Evolutionary conservation across 2,329 filamentous ascomycete species (phyloP).

Genomic region (Aspergillus sp.): DNA sequence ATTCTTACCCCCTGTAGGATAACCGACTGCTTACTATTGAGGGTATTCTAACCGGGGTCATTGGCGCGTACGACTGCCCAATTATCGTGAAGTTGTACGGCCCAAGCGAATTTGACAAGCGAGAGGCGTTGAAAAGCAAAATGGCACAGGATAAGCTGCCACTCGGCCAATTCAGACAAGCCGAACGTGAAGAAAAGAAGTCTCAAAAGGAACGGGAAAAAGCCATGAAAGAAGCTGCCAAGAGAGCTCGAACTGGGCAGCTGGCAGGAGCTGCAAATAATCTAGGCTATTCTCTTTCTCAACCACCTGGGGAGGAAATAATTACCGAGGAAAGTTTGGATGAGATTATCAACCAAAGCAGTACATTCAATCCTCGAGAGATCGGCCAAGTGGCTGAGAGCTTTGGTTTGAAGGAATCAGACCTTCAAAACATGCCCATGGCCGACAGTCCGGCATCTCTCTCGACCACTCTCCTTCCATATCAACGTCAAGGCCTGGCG

Average conservation of each 20-base stretch:
- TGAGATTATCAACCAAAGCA: slow-evolving; percentile 64
- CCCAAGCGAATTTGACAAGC: slow-evolving; percentile 55
- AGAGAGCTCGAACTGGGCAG: slow-evolving; percentile 27
- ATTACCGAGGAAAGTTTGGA: slow-evolving; percentile 52
- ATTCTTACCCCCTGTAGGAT: slow-evolving; percentile 44
- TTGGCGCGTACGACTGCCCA: slow-evolving; percentile 70
- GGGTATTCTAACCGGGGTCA: slow-evolving; percentile 66
- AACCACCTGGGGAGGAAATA: slow-evolving; percentile 25
- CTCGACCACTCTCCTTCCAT: slow-evolving; percentile 69
- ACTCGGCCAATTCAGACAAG: slow-evolving; percentile 50
- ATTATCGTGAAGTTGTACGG: slow-evolving; percentile 70
- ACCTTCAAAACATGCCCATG: slow-evolving; percentile 69
- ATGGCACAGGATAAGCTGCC: slow-evolving; percentile 68
- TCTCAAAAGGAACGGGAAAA: slow-evolving; percentile 54
- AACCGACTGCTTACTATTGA: slow-evolving; percentile 63
- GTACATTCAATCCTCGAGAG: slow-evolving; percentile 66
- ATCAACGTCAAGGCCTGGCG: slow-evolving; percentile 74
- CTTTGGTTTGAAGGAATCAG: slow-evolving; percentile 69
- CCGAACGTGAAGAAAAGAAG: slow-evolving; percentile 50
- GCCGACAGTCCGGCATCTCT: slow-evolving; percentile 67
- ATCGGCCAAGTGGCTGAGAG: slow-evolving; percentile 66
- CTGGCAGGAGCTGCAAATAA: slow-evolving; percentile 26
- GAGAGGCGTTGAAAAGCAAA: slow-evolving; percentile 56
- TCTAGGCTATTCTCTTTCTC: slow-evolving; percentile 34
- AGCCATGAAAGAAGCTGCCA: slow-evolving; percentile 42